Conservation (phyloP, 257 asterid species). For the Hygrophila difformis region DNA sequence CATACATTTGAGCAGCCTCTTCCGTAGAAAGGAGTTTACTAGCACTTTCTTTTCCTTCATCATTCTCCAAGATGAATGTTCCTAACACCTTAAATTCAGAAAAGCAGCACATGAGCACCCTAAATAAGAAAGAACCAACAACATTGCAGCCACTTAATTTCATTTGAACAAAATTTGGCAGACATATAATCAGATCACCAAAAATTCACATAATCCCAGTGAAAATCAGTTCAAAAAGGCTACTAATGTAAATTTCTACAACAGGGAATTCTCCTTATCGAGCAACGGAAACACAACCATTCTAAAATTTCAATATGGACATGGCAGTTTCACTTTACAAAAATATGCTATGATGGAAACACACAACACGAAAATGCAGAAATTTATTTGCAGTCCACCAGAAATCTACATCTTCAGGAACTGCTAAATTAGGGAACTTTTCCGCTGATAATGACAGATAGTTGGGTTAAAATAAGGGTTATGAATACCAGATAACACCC, state of each 20-base stretch:
- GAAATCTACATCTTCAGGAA: too few species aligned
- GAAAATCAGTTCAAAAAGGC: neutral
- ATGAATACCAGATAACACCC: too few species aligned
- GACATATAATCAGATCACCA: constrained; percentile 2
- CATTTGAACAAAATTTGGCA: neutral
- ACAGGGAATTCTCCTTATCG: constrained; percentile 1
- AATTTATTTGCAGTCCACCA: too few species aligned
- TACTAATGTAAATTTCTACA: neutral
- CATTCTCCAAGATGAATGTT: constrained; percentile 92
- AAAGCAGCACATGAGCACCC: constrained; percentile 15
- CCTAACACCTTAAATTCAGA: constrained; percentile 55
- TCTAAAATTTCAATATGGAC: too few species aligned
- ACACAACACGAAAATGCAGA: too few species aligned
- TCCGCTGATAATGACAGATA: too few species aligned
- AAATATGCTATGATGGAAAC: too few species aligned
- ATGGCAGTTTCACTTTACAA: too few species aligned
- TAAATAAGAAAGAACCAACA: neutral
- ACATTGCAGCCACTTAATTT: neutral
- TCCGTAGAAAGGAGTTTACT: constrained; percentile 46
- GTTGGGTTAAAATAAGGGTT: too few species aligned
- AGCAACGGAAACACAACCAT: constrained; percentile 6
- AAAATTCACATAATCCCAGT: neutral
- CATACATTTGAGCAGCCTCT: constrained; percentile 72
- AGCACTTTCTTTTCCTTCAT: constrained; percentile 62
- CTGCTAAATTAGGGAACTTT: too few species aligned